Evolutionary conservation across 2,329 filamentous ascomycete genomes (phyloP).

Genomic region (Leptoxyphium fumago): DNA sequence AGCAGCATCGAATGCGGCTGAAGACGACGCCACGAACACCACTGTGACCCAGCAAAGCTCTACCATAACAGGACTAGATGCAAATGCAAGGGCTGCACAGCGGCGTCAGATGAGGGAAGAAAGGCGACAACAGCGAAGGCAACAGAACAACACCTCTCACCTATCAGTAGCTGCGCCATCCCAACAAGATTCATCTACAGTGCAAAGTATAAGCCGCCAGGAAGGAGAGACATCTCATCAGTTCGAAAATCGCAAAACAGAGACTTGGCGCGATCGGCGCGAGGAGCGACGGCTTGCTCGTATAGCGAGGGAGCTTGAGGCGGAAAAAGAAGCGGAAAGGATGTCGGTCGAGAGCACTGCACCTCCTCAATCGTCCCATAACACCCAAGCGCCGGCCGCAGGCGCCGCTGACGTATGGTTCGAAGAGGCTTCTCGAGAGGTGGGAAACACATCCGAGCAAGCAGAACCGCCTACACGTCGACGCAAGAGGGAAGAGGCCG

Average conservation of each 20-base stretch:
- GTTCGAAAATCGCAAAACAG: background rate
- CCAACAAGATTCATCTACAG: background rate
- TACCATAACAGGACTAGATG: too few species aligned
- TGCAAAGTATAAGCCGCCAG: background rate
- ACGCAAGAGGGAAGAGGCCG: slow-evolving; percentile 3
- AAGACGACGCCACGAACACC: too few species aligned
- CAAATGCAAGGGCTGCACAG: background rate
- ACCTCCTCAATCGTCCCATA: too few species aligned
- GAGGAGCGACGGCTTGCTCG: background rate
- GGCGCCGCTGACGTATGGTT: slow-evolving; percentile 29
- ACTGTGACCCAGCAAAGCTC: too few species aligned
- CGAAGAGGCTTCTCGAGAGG: slow-evolving; percentile 29
- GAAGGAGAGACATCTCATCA: background rate
- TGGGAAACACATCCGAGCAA: slow-evolving; percentile 9
- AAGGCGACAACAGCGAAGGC: background rate
- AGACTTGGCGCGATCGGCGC: background rate
- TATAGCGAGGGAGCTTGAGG: background rate
- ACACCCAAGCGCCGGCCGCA: background rate
- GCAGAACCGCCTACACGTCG: background rate
- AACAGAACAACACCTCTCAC: background rate
- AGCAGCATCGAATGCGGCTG: too few species aligned
- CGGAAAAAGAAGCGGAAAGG: slow-evolving; percentile 1
- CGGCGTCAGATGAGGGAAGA: background rate
- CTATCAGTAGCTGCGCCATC: background rate
- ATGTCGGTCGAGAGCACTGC: background rate